Base-by-base conservation (phyloP, 2,329 filamentous ascomycete genomes). In the Fusarium citri region DNA sequence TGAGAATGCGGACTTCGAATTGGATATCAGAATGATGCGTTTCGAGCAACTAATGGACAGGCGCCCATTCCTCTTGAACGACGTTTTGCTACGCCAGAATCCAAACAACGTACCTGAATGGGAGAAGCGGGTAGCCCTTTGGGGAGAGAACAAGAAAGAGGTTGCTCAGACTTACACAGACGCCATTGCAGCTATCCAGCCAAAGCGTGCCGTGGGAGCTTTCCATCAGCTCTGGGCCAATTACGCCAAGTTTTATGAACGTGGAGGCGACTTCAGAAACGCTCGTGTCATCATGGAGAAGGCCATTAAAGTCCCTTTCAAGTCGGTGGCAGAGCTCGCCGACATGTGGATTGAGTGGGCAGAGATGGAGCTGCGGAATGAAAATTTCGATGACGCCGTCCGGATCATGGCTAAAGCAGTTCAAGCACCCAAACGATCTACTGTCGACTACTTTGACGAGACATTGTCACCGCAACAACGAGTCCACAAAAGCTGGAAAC, bases 271-370 rank as follows among this genome's bases (percentile, higher is more conserved):
- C 78, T 77, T 98, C 41, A 87, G 89, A 55, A 97, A 91, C 71
- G 94, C 96, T 40, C 88, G 96, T 31, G 87, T 97, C 66, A 98
- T 99, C 76, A 92, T 98, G 88, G 95, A 98, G 79, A 99, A 98
- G 81, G 95, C 95, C 16, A 93, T 97, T 77, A 98, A 98, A 78
- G 96, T 99, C 2, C 94, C 95, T 0, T 99, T 97, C 85, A 98
- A 97, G 77, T 97, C 94, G 1, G 95, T 99, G n/a, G 90, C 92
- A 30, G 96, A 99, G 80, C 86, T 99, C 61, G 96, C 96, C 22
- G 96, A 99, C 76, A 97, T 96, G 87, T 99, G 96, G 96, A 97
- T 97, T 69, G 94, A 97, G 81, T 99, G 96, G 95, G 95, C 97
- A 2, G 95, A 99, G 80, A 94, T 99, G 92, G 96, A 99, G 79